phyloP scores from a whole-genome alignment of 306 rosid species.

The Cajanus cajan region DNA sequence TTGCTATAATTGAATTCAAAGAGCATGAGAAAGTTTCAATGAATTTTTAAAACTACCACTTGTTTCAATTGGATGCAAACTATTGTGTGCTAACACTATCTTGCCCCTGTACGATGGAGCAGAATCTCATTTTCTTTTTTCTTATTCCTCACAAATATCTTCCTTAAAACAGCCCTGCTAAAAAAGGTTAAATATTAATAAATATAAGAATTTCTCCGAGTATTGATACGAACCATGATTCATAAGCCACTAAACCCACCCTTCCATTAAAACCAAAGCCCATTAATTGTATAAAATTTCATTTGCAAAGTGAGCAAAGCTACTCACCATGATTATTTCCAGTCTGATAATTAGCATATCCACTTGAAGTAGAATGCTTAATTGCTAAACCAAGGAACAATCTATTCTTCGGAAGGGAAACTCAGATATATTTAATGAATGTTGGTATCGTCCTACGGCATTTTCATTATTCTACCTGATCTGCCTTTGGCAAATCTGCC shows the following conservation, averaged over 20 bases:
- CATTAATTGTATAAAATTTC: background rate
- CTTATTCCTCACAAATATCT: background rate
- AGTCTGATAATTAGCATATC: background rate
- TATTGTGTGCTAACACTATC: background rate
- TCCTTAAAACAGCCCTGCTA: background rate
- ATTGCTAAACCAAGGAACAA: background rate
- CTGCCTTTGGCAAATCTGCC: conserved; percentile 22
- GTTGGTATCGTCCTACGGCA: conserved; percentile 4
- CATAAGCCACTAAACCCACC: background rate
- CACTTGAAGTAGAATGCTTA: background rate
- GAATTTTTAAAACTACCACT: no score
- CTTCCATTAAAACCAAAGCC: background rate
- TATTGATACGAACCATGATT: background rate
- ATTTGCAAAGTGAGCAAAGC: background rate
- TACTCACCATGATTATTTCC: background rate
- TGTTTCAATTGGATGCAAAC: no score
- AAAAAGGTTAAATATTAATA: background rate
- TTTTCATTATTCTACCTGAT: conserved; percentile 27
- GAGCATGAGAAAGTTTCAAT: no score
- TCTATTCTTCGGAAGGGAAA: background rate
- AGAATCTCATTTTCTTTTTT: background rate
- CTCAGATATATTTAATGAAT: background rate
- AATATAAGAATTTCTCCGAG: background rate
- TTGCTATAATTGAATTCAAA: background rate
- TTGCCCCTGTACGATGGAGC: background rate